A percentile compares a stretch with the other conserved stretches of the same genome.
phyloP scores from a whole-genome alignment of 345 rosid genomes.

The Brassica juncea region DNA sequence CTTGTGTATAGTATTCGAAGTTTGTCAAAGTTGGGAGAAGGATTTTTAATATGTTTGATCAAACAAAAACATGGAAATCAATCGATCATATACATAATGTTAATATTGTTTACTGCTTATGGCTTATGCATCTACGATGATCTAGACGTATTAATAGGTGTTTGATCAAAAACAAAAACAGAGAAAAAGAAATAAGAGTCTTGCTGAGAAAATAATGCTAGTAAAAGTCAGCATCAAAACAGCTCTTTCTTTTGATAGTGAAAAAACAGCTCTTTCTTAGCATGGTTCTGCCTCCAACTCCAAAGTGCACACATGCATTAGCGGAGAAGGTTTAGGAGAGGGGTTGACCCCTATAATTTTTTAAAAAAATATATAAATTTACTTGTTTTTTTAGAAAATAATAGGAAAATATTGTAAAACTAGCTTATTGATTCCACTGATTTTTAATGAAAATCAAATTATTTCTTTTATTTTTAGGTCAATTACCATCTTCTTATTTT shows the following conservation, averaged over 20 bases:
- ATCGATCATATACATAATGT: neutral
- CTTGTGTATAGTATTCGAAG: neutral
- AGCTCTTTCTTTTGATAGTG: neutral
- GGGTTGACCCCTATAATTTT: no score
- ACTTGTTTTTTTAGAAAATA: no score
- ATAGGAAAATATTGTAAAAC: no score
- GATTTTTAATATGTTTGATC: neutral
- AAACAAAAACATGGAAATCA: neutral
- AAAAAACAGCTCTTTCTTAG: no score
- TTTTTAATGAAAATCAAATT: no score
- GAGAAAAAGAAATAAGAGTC: neutral
- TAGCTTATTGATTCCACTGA: no score
- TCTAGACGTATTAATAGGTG: neutral
- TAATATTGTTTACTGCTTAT: neutral
- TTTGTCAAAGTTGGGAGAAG: neutral
- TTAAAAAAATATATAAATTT: no score
- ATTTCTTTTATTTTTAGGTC: no score
- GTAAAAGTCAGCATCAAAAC: neutral
- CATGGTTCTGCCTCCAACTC: neutral
- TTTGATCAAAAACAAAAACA: neutral
- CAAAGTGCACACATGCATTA: neutral
- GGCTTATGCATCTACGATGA: neutral
- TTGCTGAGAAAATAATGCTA: conserved; percentile 6
- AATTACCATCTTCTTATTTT: no score
- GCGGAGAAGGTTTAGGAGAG: no score